phyloP scores from a whole-genome alignment of 2,329 filamentous ascomycete species.

The Colletotrichum australisinense region DNA sequence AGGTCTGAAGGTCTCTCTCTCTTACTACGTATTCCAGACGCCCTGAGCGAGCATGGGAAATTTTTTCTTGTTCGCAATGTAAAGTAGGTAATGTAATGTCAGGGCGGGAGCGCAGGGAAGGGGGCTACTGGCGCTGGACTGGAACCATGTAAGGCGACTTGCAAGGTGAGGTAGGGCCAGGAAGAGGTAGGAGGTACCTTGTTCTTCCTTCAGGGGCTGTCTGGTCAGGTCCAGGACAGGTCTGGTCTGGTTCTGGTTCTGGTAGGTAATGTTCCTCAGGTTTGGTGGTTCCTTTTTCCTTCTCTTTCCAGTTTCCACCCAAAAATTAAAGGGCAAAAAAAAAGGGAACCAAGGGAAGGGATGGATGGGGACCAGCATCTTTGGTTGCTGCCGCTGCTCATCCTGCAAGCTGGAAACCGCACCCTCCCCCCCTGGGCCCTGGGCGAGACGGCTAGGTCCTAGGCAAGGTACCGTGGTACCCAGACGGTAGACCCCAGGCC shows the following conservation, averaged over 20 bases:
- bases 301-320: conserved; percentile 27
- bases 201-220: not conserved
- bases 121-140: conserved; percentile 12
- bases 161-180: conserved; percentile 2
- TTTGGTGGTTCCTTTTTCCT: conserved; percentile 27
- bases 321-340: conserved; percentile 34
- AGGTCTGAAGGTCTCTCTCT: conserved; percentile 11
- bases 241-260: not conserved
- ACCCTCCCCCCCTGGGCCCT: conserved; percentile 21
- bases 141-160: conserved; percentile 5
- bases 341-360: conserved; percentile 29
- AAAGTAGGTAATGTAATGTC: conserved; percentile 33
- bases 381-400: not conserved
- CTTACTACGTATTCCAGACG: conserved; percentile 24
- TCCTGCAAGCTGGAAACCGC: conserved; percentile 16
- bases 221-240: not conserved
- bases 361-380: not conserved
- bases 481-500: conserved; percentile 8
- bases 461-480: conserved; percentile 1
- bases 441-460: conserved; percentile 22
- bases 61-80: conserved; percentile 33
- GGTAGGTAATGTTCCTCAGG: conserved; percentile 28
- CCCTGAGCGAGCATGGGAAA: conserved; percentile 34
- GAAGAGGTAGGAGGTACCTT: not conserved
- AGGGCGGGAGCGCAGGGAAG: conserved; percentile 33